Evolutionary conservation across 2,329 filamentous ascomycete genomes (phyloP), one percentile per base, ranked within the genome.

Genomic region (Triangularia verruculosa): DNA sequence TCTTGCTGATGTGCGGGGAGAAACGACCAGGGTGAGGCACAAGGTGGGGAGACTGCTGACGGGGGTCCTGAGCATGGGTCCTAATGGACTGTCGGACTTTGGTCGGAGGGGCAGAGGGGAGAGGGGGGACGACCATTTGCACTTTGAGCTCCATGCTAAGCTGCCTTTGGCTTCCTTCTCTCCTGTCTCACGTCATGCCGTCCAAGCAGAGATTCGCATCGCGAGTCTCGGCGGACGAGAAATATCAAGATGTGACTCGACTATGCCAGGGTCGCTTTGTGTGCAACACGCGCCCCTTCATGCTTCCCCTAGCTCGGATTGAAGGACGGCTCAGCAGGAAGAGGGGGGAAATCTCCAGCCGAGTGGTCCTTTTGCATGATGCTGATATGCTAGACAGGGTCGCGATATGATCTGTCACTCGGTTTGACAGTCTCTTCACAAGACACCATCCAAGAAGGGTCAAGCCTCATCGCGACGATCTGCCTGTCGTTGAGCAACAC

Each of bases 1-100:
- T 64, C 69, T 69, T 64, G 64, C 39, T 52, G 69, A 64, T 70
- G 34, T 39, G 68, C 64, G 70, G 68, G 68, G 70, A 61, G 63
- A 63, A 55, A 47, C n/a, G 28, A 58, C 28, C 15, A 15, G 56
- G 57, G 57, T 39, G 39, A 52, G 15, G 22, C 39, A 54, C 30
- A 20, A 60, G 43, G 64, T 67, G 67, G 67, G 65, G 66, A 65
- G 54, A 65, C 13, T 58, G 66, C 58, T 66, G 64, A 66, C 64
- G 63, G 54, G 27, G 53, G 55, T 24, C 43, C 39, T 39, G 13
- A 59, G 22, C 30, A 61, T 30, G 52, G 22, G 55, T 54, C 59
- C 61, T 15, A 39, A 64, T 61, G 63, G 62, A 28, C 66, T 65
- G 65, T 63, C 63, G 58, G 63, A 57, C 62, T 64, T 61, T 30